Evolutionary conservation across 768 basidiomycete species (phyloP).

Genomic region (Chalciporus piperatus): DNA sequence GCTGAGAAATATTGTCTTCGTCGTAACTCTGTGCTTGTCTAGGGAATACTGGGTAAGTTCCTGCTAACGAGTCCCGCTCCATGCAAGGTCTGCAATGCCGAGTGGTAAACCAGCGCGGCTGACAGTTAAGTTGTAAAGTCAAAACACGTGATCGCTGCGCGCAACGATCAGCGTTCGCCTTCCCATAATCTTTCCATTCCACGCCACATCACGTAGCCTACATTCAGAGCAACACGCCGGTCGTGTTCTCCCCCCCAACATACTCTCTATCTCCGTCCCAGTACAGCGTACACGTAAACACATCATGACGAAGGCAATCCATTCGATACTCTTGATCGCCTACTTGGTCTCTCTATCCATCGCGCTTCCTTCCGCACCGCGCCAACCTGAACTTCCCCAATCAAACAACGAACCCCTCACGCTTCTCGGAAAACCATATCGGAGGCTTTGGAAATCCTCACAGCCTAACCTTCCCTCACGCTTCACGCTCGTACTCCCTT

Average conservation of each 20-base stretch:
- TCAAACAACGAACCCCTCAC: slow-evolving; percentile 6
- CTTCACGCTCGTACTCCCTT: neutral
- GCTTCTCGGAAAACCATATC: slow-evolving; percentile 14
- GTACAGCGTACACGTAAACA: neutral
- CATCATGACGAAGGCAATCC: slow-evolving; percentile 3
- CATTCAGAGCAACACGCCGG: slow-evolving; percentile 10
- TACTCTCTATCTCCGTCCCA: neutral
- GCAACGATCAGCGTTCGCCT: neutral
- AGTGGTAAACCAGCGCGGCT: neutral
- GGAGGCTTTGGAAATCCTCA: neutral
- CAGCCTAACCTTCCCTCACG: neutral
- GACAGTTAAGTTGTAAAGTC: neutral
- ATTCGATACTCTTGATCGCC: slow-evolving; percentile 1
- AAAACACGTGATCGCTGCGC: neutral
- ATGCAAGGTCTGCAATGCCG: too few species aligned
- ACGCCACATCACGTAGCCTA: neutral
- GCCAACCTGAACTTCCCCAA: too few species aligned
- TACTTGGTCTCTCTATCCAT: slow-evolving; percentile 8
- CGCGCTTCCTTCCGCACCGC: slow-evolving; percentile 3
- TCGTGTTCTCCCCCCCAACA: neutral
- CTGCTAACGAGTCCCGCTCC: too few species aligned
- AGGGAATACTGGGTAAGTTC: too few species aligned
- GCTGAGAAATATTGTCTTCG: too few species aligned
- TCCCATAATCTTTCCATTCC: neutral
- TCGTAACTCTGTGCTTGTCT: too few species aligned